A percentile compares a stretch with the other conserved stretches of the same genome.
Evolutionary conservation across 257 asterid species (phyloP).

Genomic region (Fraxinus quadrangulata): DNA sequence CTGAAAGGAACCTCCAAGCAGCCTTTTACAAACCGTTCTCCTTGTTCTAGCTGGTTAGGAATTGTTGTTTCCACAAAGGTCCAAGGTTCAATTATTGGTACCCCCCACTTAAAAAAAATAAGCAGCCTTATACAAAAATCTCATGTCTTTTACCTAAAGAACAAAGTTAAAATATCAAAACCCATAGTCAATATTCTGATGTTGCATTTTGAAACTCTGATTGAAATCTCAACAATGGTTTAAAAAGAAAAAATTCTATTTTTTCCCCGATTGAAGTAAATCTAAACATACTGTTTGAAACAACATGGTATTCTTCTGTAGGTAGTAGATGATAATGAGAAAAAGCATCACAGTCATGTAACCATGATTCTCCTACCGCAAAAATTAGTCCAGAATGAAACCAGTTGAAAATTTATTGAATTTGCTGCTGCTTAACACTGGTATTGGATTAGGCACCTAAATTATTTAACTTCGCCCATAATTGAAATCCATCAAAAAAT

Average conservation of each 20-base stretch:
- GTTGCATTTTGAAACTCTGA: not conserved
- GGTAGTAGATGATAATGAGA: too few relatives aligned
- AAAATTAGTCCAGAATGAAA: constrained; percentile 5
- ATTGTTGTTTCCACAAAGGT: too few relatives aligned
- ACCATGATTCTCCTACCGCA: not conserved
- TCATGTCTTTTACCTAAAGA: not conserved
- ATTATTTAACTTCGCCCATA: not conserved
- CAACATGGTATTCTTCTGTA: not conserved
- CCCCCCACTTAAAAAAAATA: too few relatives aligned
- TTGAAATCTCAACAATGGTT: not conserved
- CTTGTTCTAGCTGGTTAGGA: too few relatives aligned
- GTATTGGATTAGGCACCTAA: constrained; percentile 6
- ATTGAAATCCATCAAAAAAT: not conserved
- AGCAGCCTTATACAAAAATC: not conserved
- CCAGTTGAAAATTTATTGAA: not conserved
- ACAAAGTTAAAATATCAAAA: not conserved
- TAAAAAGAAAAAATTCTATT: not conserved
- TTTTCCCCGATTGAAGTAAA: not conserved
- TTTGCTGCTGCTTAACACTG: constrained; percentile 6
- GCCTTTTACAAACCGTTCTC: not conserved
- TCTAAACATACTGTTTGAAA: not conserved
- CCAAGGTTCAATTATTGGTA: too few relatives aligned
- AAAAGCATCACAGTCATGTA: not conserved
- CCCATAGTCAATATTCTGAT: not conserved
- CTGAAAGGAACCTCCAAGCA: not conserved